phyloP scores from a whole-genome alignment of 495 filamentous ascomycete species.

The Parathielavia appendiculata region DNA sequence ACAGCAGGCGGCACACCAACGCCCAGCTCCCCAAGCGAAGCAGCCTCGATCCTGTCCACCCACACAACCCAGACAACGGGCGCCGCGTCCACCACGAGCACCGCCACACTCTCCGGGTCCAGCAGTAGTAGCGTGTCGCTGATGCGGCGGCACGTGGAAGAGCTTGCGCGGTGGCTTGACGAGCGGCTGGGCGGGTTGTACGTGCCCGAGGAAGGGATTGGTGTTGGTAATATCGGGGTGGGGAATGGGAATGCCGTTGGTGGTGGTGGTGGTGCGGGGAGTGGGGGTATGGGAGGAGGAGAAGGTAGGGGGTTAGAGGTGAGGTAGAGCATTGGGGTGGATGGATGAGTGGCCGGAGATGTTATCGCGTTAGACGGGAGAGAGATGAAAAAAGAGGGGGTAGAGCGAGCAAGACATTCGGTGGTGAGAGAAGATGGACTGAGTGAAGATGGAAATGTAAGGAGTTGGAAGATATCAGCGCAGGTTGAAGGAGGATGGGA shows the following conservation, averaged over 20 bases:
- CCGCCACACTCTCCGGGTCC: slow-evolving; percentile 1
- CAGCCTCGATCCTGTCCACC: slow-evolving; percentile 30
- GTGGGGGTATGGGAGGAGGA: not conserved
- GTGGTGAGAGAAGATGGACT: not conserved
- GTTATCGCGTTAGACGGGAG: not conserved
- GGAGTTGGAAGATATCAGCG: not conserved
- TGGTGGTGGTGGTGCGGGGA: not conserved
- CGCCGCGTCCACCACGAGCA: slow-evolving; percentile 9
- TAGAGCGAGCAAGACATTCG: no score
- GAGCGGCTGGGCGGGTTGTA: slow-evolving; percentile 37
- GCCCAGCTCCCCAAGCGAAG: slow-evolving; percentile 35
- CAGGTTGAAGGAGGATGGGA: not conserved
- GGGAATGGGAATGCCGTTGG: not conserved
- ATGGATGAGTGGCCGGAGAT: not conserved
- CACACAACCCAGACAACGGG: slow-evolving; percentile 21
- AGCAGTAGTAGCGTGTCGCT: slow-evolving; percentile 25
- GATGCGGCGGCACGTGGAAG: slow-evolving; percentile 44
- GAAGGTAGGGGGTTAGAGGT: not conserved
- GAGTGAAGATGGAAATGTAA: not conserved
- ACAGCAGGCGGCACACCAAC: not conserved
- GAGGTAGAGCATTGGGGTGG: not conserved
- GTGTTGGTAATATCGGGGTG: not conserved
- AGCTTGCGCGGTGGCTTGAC: slow-evolving; percentile 44
- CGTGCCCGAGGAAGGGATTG: slow-evolving; percentile 41
- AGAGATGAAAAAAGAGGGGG: not conserved